Conservation (phyloP, 1,284 basidiomycete species). For the Cryptococcus wingfieldii region DNA sequence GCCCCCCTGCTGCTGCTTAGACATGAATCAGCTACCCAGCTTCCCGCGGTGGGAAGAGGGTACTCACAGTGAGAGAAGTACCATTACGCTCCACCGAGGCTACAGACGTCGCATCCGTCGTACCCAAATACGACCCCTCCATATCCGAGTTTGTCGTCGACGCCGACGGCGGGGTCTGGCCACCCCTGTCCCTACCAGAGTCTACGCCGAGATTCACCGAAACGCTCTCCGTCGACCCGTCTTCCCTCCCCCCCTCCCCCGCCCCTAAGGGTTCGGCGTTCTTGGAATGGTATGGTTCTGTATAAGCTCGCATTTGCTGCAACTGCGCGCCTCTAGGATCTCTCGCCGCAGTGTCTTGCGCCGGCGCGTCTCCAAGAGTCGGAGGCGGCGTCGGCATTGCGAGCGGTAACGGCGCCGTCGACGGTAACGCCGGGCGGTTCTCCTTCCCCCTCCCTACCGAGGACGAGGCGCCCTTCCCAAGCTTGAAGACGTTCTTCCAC, state of each 20-base stretch:
- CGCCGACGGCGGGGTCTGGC: background rate
- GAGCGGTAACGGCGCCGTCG: too few relatives aligned
- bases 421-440: conserved; percentile 4
- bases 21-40: too few relatives aligned
- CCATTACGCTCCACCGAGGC: too few relatives aligned
- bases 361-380: background rate
- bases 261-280: background rate
- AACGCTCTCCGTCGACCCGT: conserved; percentile 3
- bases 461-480: conserved; percentile 16
- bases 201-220: conserved; percentile 9
- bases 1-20: too few relatives aligned
- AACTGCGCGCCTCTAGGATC: conserved; percentile 2
- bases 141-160: background rate
- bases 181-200: background rate
- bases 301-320: conserved; percentile 11
- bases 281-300: conserved; percentile 13
- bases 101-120: too few relatives aligned
- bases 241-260: background rate
- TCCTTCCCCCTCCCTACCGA: conserved; percentile 19
- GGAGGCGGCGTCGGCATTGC: too few relatives aligned
- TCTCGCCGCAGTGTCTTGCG: background rate
- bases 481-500: conserved; percentile 33
- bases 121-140: background rate
- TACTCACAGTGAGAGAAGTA: too few relatives aligned
- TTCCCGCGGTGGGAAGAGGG: too few relatives aligned